phyloP scores from a whole-genome alignment of 768 basidiomycete species.

The Serendipita sp. region DNA sequence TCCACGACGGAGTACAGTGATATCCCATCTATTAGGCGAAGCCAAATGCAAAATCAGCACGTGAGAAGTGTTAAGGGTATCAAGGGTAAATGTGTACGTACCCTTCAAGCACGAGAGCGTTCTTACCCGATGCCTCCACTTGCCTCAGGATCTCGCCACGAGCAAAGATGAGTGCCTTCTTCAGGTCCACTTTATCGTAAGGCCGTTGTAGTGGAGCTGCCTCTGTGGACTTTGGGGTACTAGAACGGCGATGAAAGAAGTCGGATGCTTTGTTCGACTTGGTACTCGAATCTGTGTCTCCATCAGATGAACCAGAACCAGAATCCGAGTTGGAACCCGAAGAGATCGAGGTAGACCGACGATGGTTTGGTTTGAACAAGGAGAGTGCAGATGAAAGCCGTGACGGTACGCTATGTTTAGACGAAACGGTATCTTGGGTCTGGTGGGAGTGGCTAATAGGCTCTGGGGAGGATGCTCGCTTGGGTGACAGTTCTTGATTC shows the following conservation, averaged over 20 bases:
- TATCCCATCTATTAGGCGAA: neutral
- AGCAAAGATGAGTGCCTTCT: constrained; percentile 2
- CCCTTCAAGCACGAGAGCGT: constrained; percentile 2
- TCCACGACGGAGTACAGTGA: neutral
- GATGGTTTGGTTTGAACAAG: neutral
- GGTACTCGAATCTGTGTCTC: neutral
- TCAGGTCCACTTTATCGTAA: neutral
- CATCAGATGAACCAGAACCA: constrained; percentile 1
- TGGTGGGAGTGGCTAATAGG: neutral
- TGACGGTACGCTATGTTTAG: neutral
- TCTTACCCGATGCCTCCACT: constrained; percentile 3
- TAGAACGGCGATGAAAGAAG: neutral
- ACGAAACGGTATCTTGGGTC: neutral
- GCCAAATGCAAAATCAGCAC: neutral
- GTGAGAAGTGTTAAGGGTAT: neutral
- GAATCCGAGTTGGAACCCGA: neutral
- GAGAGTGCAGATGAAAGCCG: neutral
- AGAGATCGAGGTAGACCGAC: neutral
- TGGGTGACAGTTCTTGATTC: neutral
- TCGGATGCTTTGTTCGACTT: neutral
- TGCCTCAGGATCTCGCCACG: constrained; percentile 1
- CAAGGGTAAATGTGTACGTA: neutral
- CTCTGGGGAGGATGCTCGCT: neutral
- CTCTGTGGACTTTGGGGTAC: neutral
- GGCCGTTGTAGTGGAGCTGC: neutral